Conservation (phyloP, 192 early-diverging fungal genomes). For the Coemansia javaensis region DNA sequence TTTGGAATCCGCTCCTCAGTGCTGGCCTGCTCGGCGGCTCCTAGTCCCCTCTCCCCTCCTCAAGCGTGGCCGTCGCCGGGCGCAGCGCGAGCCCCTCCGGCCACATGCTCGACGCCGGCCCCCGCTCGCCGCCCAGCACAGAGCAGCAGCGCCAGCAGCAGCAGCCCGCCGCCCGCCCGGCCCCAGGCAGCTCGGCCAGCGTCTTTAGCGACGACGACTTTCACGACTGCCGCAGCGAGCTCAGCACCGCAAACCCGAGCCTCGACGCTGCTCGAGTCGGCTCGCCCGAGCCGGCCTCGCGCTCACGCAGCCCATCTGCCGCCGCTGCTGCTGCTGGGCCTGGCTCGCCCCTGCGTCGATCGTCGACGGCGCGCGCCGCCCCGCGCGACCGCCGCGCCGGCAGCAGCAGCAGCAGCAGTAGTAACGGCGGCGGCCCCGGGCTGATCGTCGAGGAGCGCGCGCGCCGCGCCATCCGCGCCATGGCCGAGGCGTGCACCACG, state of each 20-base stretch:
- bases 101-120: conserved; percentile 3
- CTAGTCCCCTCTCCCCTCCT: no score
- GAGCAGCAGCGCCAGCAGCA: not conserved
- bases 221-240: conserved; percentile 30
- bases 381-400: not conserved
- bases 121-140: no score
- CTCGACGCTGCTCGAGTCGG: conserved; percentile 12
- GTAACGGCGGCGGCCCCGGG: not conserved
- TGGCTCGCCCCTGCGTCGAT: conserved; percentile 21
- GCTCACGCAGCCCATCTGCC: not conserved
- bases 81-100: not conserved
- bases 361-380: conserved; percentile 17
- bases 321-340: not conserved
- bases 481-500: conserved; percentile 45
- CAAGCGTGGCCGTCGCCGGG: no score
- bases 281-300: not conserved
- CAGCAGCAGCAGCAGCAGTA: no score
- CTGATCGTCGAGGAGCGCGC: conserved; percentile 36
- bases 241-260: conserved; percentile 27
- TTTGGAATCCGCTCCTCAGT: no score
- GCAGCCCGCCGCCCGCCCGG: not conserved
- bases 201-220: conserved; percentile 36
- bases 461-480: conserved; percentile 37
- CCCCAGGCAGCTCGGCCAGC: not conserved
- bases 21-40: no score